A percentile compares a stretch with the other conserved stretches of the same genome.
Conservation (phyloP, 352 stramenopile genomes). For the Phytophthora europaea region DNA sequence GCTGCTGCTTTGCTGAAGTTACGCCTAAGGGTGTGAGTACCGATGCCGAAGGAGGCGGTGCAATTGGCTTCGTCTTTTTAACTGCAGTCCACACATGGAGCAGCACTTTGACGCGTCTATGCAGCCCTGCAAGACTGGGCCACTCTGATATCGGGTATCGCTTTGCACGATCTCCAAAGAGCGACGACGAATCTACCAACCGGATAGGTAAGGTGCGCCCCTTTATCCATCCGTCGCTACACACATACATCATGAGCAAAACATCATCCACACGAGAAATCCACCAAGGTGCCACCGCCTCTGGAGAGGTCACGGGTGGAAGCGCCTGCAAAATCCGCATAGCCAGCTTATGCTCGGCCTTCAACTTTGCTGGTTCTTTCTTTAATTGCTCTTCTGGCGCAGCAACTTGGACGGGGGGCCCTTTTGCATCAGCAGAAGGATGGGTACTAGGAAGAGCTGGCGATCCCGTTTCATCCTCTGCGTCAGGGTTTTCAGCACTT, state of each 20-base stretch:
- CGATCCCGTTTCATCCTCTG: not conserved
- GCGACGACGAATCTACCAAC: slow-evolving; percentile 49
- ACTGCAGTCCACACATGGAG: slow-evolving; percentile 56
- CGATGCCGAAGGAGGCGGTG: not conserved
- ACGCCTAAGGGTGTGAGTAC: slow-evolving; percentile 19
- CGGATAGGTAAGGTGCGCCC: slow-evolving; percentile 44
- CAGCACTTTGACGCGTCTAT: slow-evolving; percentile 63
- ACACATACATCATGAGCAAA: slow-evolving; percentile 73
- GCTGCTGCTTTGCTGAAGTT: slow-evolving; percentile 22
- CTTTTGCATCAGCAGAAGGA: not conserved
- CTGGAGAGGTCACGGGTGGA: slow-evolving; percentile 39
- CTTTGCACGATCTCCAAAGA: slow-evolving; percentile 69
- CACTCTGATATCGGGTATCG: slow-evolving; percentile 39
- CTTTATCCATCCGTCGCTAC: slow-evolving; percentile 80
- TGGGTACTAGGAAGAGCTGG: not conserved
- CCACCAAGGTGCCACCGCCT: slow-evolving; percentile 77
- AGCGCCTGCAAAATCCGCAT: slow-evolving; percentile 57
- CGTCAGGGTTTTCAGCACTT: not conserved
- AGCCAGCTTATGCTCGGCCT: slow-evolving; percentile 44
- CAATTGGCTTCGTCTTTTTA: slow-evolving; percentile 28
- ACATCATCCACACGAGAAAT: slow-evolving; percentile 81
- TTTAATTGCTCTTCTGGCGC: not conserved
- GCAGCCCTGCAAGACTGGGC: slow-evolving; percentile 61
- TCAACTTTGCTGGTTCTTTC: slow-evolving; percentile 12
- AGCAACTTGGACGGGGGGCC: not conserved